Evolutionary conservation across 2,329 filamentous ascomycete species (phyloP), one percentile per base, ranked within the genome.

Genomic region (Sarocladium kiliense): DNA sequence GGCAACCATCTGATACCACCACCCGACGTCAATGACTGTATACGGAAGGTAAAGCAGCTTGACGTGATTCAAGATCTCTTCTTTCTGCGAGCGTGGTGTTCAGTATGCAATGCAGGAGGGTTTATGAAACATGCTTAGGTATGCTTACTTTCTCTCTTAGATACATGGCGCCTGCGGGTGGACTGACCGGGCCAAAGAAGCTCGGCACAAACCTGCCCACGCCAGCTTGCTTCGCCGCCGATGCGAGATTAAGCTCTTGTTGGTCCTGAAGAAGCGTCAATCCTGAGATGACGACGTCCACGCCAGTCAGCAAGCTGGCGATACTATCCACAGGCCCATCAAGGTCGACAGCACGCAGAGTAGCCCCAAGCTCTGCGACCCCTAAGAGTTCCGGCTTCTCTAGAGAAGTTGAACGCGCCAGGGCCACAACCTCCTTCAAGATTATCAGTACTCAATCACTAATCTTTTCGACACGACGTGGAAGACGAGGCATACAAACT

Each of bases 1-100:
- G 2, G 64, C 27, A 25, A 68, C 66, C 27, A 77, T 59, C 60
- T 82, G 78, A 61, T 80, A 78, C 81, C 81, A 84, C 69, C 71
- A 81, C n/a, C 80, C 81, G 12, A 82, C 73, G 58, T 84, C 80
- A 51, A 84, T 75, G 61, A 80, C 68, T 5, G 81, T 84, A 66
- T 77, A 84, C 0, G 78, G 77, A 1, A 84, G 69, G 30, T 69
- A 65, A 1, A 77, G 61, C 54, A 70, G 66, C 60, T 76, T 74
- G 57, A 82, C 68, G 54, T 77, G 72, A 56, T 78, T 72, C 61
- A 77, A 72, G 12, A 81, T 68, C 2, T 69, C 65, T 59, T 82
- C 77, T 69, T 83, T 83, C 64, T 65, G n/a, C n/a, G n/a, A n/a
- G n/a, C n/a, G n/a, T n/a, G n/a, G n/a, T n/a, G n/a, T n/a, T n/a